These are phyloP conservation scores for Coemansia sp. DNA, from an alignment of 192 early-diverging fungal genomes.

Conservation along the genomic window DNA sequence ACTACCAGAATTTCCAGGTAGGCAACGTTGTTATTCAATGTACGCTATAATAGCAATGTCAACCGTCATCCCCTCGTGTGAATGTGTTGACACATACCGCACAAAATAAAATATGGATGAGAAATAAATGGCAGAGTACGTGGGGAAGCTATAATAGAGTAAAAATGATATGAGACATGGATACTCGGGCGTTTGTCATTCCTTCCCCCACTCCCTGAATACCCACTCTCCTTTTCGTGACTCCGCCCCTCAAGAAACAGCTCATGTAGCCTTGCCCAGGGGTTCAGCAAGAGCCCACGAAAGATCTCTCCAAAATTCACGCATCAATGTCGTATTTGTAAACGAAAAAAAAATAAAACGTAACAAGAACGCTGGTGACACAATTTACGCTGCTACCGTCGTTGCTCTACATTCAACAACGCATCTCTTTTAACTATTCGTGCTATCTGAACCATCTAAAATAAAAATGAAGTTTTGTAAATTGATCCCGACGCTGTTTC, in stretches of 20 bases:
- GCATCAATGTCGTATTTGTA: not conserved
- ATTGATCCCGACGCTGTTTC: constrained; percentile 1
- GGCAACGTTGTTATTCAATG: no score
- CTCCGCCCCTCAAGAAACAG: not conserved
- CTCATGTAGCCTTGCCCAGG: not conserved
- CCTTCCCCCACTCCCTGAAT: not conserved
- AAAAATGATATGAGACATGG: not conserved
- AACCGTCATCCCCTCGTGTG: not conserved
- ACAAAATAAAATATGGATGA: constrained; percentile 1
- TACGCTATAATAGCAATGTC: not conserved
- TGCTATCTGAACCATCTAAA: not conserved
- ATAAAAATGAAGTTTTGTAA: constrained; percentile 19
- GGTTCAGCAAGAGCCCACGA: constrained; percentile 14
- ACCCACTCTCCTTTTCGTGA: not conserved
- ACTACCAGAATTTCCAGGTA: not conserved
- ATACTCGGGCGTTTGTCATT: not conserved
- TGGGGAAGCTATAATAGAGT: not conserved
- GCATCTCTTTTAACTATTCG: not conserved
- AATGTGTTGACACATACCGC: not conserved
- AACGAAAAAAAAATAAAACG: not conserved
- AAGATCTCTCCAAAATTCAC: not conserved
- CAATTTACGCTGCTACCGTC: not conserved
- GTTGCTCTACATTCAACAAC: not conserved
- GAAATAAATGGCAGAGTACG: not conserved
- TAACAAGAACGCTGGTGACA: not conserved